These are phyloP conservation scores for Talaromyces sp. DNA, from an alignment of 2,329 filamentous ascomycete genomes.

Conservation along the genomic window DNA sequence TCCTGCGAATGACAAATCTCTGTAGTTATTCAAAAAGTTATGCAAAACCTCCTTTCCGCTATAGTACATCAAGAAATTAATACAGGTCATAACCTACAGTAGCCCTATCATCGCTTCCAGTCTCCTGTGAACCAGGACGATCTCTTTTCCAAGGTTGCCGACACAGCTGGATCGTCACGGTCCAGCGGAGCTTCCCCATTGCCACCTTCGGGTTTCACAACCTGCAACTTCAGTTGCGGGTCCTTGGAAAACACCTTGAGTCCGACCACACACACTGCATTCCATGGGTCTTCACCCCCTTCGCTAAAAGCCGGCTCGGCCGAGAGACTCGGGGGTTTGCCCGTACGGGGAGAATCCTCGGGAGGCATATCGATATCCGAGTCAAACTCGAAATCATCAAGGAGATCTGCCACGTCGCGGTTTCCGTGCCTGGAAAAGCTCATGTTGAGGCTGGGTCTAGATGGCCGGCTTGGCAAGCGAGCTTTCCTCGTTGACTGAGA, in stretches of 20 bases:
- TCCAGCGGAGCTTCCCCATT: constrained; percentile 37
- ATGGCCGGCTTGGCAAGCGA: constrained; percentile 10
- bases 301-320: constrained; percentile 6
- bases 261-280: constrained; percentile 56
- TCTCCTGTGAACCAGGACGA: not conserved
- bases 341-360: constrained; percentile 19
- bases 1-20: not conserved
- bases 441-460: constrained; percentile 21
- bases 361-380: constrained; percentile 37
- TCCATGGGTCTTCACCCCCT: constrained; percentile 46
- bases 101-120: not conserved
- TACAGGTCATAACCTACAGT: not conserved
- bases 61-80: not conserved
- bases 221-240: constrained; percentile 45
- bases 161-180: constrained; percentile 23
- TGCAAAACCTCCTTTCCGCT: not conserved
- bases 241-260: constrained; percentile 54
- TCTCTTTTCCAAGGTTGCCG: constrained; percentile 9
- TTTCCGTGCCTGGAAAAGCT: constrained; percentile 14
- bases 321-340: not conserved
- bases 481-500: not conserved
- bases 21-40: not conserved
- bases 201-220: constrained; percentile 41
- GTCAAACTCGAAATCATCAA: constrained; percentile 39
- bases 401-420: constrained; percentile 27